Evolutionary conservation across 176 grass and related monocot genomes (phyloP), one percentile per base, ranked within the genome.

Genomic region (Dendrocalamus sinicus): DNA sequence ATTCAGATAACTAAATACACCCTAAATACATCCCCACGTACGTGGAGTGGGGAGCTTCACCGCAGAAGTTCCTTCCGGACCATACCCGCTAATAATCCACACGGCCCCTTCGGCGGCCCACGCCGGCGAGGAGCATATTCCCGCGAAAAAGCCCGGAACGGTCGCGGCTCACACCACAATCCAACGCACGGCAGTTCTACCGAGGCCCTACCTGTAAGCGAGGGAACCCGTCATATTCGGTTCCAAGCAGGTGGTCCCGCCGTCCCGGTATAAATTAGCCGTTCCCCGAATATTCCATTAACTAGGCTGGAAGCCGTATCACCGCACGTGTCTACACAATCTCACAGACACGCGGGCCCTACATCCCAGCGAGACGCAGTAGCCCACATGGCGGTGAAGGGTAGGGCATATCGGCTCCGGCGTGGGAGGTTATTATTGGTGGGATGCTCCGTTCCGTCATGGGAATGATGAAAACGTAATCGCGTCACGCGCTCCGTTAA

Each of bases 221-320:
- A 76, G 11, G 17, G 23, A 76, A 57, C 32, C 40, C 74, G 20
- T 59, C 22, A 41, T 12, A 59, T 77, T 59, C 35, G 2, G 54
- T 12, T 47, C 45, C 45, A 45, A 45, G 44, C 44, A 46, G 45
- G 1, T 46, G 45, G 45, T 46, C 45, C n/a, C n/a, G n/a, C n/a
- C n/a, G n/a, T n/a, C n/a, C 45, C 8, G 16, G 51, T 15, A 53
- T 53, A 53, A 53, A 53, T 5, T 5, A 78, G 75, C 72, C 51
- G 50, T 30, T 4, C 58, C 17, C 35, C 19, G 78, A 81, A 87
- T 81, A 87, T 87, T 81, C 70, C 78, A n/a, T 75, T 46, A 14
- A 45, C 57, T 0, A 19, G 17, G 26, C 28, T 30, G 24, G 4
- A 39, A 70, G 37, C 22, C 51, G 65, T 62, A 22, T 39, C 5